Conservation (phyloP, 2,329 filamentous ascomycete genomes). For the Diaporthe citrichinensis region DNA sequence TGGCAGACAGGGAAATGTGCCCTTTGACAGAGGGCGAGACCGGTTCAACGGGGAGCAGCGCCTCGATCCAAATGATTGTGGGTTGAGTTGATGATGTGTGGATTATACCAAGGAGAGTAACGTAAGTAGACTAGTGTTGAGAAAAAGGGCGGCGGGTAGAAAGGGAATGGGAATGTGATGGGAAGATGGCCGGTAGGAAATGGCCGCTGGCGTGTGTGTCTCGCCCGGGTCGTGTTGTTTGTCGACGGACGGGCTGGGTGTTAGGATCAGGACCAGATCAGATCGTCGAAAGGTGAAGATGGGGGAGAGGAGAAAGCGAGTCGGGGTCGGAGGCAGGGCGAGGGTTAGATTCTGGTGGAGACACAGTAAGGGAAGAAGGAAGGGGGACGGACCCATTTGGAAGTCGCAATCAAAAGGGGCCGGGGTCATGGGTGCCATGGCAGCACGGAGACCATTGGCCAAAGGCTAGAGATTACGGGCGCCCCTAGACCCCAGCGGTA, state of each 20-base stretch:
- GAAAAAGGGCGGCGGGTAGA: conserved; percentile 5
- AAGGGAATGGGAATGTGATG: conserved; percentile 8
- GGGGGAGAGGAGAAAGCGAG: conserved; percentile 33
- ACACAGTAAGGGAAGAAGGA: conserved; percentile 31
- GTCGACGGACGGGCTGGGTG: conserved; percentile 32
- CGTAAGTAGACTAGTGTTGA: conserved; percentile 24
- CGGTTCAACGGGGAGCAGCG: conserved; percentile 40
- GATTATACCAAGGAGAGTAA: conserved; percentile 36
- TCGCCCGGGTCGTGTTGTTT: conserved; percentile 25
- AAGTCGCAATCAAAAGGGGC: conserved; percentile 42
- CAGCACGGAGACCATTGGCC: conserved; percentile 26
- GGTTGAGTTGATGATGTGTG: conserved; percentile 31
- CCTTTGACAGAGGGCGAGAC: conserved; percentile 37
- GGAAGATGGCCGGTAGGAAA: conserved; percentile 30
- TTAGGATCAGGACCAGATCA: conserved; percentile 35
- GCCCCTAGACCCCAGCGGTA: conserved; percentile 12
- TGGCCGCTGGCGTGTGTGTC: conserved; percentile 32
- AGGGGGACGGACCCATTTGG: conserved; percentile 37
- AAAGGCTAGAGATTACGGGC: conserved; percentile 31
- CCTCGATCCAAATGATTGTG: conserved; percentile 37
- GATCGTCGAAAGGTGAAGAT: conserved; percentile 37
- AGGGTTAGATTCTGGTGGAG: conserved; percentile 41
- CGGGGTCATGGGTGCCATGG: neutral
- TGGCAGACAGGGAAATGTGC: conserved; percentile 35
- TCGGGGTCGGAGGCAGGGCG: conserved; percentile 21